Evolutionary conservation across 2,329 filamentous ascomycete species (phyloP).

Genomic region (Fusarium globosum): DNA sequence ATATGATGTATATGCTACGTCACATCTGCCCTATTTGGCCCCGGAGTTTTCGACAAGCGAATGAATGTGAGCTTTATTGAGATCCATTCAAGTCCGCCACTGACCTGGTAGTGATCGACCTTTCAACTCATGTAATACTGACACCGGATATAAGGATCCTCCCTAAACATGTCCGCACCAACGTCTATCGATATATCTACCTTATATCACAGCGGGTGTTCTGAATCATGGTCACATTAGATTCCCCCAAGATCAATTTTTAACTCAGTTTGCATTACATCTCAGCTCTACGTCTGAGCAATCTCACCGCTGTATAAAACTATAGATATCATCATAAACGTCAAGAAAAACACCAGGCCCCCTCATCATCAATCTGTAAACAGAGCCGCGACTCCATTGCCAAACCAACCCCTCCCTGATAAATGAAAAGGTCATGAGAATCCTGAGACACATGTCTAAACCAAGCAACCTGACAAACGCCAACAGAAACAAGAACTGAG

Average conservation of each 20-base stretch:
- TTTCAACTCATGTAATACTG: background rate
- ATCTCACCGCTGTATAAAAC: conserved; percentile 8
- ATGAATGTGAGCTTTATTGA: background rate
- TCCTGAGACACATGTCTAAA: conserved; percentile 41
- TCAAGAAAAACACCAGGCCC: conserved; percentile 5
- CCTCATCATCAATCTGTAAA: conserved; percentile 40
- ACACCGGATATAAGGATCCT: background rate
- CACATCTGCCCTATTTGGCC: background rate
- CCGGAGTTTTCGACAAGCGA: conserved; percentile 1
- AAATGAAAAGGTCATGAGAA: conserved; percentile 28
- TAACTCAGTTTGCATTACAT: conserved; percentile 26
- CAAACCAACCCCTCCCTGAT: conserved; percentile 23
- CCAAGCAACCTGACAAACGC: conserved; percentile 32
- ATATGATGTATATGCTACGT: conserved; percentile 29
- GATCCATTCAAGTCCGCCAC: background rate
- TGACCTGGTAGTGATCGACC: background rate
- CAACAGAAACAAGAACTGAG: conserved; percentile 20
- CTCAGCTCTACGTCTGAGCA: conserved; percentile 10
- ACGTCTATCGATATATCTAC: background rate
- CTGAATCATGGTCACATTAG: background rate
- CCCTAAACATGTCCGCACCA: background rate
- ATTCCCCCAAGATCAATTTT: background rate
- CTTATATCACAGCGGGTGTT: background rate
- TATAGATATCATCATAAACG: conserved; percentile 29
- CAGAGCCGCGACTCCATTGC: conserved; percentile 36